phyloP scores from a whole-genome alignment of 768 basidiomycete species.

The button mushroom (Agaricus bisporus) region DNA sequence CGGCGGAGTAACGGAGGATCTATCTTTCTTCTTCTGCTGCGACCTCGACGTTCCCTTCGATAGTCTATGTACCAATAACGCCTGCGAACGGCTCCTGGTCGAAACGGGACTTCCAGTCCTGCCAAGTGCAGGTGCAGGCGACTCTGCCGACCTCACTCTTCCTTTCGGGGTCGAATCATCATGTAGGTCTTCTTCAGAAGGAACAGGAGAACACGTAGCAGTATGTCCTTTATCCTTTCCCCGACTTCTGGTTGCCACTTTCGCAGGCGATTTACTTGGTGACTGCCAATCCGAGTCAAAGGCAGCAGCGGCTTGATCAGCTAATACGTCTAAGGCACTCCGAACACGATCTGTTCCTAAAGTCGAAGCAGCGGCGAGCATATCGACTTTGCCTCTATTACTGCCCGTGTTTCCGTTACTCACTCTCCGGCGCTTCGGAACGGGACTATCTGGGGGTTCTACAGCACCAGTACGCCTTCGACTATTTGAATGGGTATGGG shows the following conservation, averaged over 20 bases:
- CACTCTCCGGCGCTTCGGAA: constrained; percentile 27
- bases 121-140: background rate
- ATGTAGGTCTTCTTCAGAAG: background rate
- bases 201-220: background rate
- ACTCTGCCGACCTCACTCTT: background rate
- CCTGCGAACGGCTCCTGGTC: constrained; percentile 6
- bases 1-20: background rate
- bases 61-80: background rate
- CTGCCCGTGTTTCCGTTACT: constrained; percentile 10
- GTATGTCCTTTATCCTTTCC: constrained; percentile 2
- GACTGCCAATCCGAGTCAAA: constrained; percentile 30
- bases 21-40: constrained; percentile 1
- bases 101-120: constrained; percentile 2
- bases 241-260: constrained; percentile 4
- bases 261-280: background rate
- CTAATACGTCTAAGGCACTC: constrained; percentile 66
- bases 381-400: background rate
- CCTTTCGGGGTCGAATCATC: background rate
- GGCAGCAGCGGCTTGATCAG: constrained; percentile 61
- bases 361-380: constrained; percentile 1
- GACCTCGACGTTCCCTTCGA: constrained; percentile 8
- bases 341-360: constrained; percentile 23
- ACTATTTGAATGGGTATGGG: constrained; percentile 8
- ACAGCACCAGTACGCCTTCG: constrained; percentile 16
- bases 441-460: constrained; percentile 29